phyloP scores from a whole-genome alignment of 2,329 filamentous ascomycete genomes.

The Domatiomyces globalis region DNA sequence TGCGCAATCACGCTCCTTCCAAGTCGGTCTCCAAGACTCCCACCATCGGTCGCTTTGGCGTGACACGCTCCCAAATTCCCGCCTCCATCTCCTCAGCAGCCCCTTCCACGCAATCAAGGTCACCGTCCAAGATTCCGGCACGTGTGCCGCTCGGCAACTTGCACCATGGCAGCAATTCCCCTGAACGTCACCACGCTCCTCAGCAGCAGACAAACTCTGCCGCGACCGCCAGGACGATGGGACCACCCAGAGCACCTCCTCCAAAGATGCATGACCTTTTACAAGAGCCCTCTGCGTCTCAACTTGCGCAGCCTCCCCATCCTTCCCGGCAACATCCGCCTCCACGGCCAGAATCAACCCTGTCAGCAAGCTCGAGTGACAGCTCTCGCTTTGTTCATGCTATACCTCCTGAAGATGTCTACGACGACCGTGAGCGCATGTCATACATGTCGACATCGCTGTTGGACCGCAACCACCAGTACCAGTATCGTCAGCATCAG shows the following conservation, averaged over 20 bases:
- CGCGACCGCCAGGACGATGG: slow-evolving; percentile 29
- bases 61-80: slow-evolving; percentile 23
- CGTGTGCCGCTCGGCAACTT: slow-evolving; percentile 34
- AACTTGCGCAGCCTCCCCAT: slow-evolving; percentile 16
- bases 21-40: slow-evolving; percentile 35
- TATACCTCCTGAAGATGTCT: slow-evolving; percentile 65
- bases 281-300: slow-evolving; percentile 31
- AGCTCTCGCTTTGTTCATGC: slow-evolving; percentile 35
- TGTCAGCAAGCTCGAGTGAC: slow-evolving; percentile 30
- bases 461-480: slow-evolving; percentile 24
- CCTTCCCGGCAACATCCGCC: slow-evolving; percentile 20
- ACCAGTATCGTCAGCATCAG: slow-evolving; percentile 7
- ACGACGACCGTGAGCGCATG: slow-evolving; percentile 50
- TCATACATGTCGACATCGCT: slow-evolving; percentile 33
- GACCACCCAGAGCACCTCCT: slow-evolving; percentile 56
- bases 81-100: slow-evolving; percentile 11
- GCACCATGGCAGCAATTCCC: slow-evolving; percentile 54
- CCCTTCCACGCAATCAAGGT: slow-evolving; percentile 24
- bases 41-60: slow-evolving; percentile 27
- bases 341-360: slow-evolving; percentile 39
- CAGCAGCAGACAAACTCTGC: slow-evolving; percentile 11
- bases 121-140: slow-evolving; percentile 36
- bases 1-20: slow-evolving; percentile 28
- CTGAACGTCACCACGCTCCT: slow-evolving; percentile 47
- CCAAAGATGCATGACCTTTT: slow-evolving; percentile 86